Conservation (phyloP, 2,329 filamentous ascomycete genomes). For the Fusarium albidum region DNA sequence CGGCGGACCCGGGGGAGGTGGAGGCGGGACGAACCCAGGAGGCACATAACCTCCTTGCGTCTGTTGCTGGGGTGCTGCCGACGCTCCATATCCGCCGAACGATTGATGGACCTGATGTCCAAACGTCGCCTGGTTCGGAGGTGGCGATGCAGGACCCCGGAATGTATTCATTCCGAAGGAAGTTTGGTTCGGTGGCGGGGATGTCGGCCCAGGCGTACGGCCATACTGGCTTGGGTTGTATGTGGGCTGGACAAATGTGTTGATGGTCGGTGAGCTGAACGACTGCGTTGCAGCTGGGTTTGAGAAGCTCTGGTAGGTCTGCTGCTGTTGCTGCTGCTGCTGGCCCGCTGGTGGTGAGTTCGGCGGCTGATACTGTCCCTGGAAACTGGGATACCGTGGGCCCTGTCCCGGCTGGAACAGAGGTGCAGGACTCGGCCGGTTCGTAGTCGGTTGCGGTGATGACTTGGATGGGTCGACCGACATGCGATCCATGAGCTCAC, state of each 20-base stretch:
- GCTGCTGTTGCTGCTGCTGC: conserved; percentile 49
- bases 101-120: conserved; percentile 48
- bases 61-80: conserved; percentile 52
- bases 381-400: conserved; percentile 63
- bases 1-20: conserved; percentile 69
- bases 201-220: conserved; percentile 65
- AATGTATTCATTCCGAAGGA: conserved; percentile 53
- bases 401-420: conserved; percentile 41
- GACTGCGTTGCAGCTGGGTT: conserved; percentile 33
- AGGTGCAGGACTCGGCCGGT: conserved; percentile 24
- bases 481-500: conserved; percentile 94
- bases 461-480: conserved; percentile 74
- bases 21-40: conserved; percentile 68
- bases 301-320: conserved; percentile 54
- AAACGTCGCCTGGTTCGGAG: conserved; percentile 65
- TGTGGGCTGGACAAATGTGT: conserved; percentile 58
- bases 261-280: conserved; percentile 48
- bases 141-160: conserved; percentile 58
- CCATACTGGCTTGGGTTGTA: conserved; percentile 69
- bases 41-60: conserved; percentile 57
- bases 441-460: conserved; percentile 56
- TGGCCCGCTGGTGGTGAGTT: conserved; percentile 55
- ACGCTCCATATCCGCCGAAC: conserved; percentile 48
- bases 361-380: conserved; percentile 67
- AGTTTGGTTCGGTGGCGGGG: conserved; percentile 70